A percentile compares a stretch with the other conserved stretches of the same genome.
Conservation (phyloP, 2,329 filamentous ascomycete species). For the Diaporthe citrichinensis region DNA sequence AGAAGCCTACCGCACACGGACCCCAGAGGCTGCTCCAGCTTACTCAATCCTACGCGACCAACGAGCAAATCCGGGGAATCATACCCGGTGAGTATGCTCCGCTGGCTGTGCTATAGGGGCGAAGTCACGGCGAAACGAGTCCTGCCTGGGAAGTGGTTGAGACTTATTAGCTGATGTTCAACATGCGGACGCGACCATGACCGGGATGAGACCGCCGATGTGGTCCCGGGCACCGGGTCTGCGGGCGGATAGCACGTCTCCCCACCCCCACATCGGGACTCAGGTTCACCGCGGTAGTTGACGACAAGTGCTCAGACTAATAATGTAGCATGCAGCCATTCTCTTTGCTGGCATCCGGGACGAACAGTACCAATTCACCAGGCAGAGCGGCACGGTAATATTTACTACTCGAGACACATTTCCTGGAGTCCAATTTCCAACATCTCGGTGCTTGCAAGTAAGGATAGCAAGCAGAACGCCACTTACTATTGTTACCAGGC, state of each 20-base stretch:
- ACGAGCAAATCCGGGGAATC: background rate
- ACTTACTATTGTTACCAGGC: background rate
- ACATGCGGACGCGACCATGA: background rate
- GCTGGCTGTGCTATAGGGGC: background rate
- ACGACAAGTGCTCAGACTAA: conserved; percentile 3
- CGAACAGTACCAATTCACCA: background rate
- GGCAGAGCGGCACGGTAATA: background rate
- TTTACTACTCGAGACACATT: background rate
- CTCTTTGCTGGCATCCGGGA: background rate
- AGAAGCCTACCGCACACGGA: background rate
- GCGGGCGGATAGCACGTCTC: background rate
- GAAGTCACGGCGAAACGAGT: background rate
- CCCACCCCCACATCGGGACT: conserved; percentile 29
- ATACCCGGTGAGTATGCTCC: background rate
- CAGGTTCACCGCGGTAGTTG: background rate
- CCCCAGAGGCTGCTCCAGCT: background rate
- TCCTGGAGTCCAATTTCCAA: background rate
- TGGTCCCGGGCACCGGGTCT: conserved; percentile 14
- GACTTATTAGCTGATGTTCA: background rate
- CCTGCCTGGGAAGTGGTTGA: background rate
- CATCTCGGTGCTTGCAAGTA: background rate
- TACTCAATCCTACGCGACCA: background rate
- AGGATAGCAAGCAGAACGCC: background rate
- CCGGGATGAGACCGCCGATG: background rate
- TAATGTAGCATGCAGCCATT: conserved; percentile 1